Percentiles rank a stretch among this genome's conserved stretches.
Conservation (phyloP, 192 early-diverging fungal species). For the Backusella tuberculispora region DNA sequence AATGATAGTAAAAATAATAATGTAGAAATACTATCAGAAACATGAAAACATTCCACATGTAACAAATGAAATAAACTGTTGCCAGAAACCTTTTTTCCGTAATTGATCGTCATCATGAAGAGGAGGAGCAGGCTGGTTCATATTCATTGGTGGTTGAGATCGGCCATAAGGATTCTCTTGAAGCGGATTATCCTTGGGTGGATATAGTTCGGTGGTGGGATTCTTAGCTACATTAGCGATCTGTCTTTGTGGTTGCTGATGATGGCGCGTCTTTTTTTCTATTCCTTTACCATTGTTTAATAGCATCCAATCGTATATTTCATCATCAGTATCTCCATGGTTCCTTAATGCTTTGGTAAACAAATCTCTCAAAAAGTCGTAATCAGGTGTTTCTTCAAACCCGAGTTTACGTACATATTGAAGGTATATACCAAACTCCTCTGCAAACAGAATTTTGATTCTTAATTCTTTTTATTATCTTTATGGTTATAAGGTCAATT, state of each 20-base stretch:
- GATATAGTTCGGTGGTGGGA: neutral
- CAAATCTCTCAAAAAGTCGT: constrained; percentile 85
- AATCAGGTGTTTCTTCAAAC: constrained; percentile 96
- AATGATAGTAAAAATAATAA: too few species aligned
- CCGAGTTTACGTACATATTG: constrained; percentile 87
- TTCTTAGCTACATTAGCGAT: neutral
- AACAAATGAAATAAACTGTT: constrained; percentile 18
- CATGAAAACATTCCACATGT: constrained; percentile 20
- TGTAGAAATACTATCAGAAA: constrained; percentile 21
- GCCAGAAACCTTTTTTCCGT: constrained; percentile 28
- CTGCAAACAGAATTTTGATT: constrained; percentile 29
- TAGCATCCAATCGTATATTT: constrained; percentile 92
- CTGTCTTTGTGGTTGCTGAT: neutral
- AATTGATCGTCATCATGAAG: constrained; percentile 7
- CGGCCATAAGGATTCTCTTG: constrained; percentile 2
- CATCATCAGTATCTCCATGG: constrained; percentile 80
- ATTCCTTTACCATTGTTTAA: constrained; percentile 59
- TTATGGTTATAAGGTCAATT: neutral
- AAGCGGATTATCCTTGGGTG: too few species aligned
- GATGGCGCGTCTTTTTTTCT: constrained; percentile 26
- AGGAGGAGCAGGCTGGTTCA: neutral
- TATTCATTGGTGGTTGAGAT: neutral
- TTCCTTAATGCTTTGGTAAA: constrained; percentile 79
- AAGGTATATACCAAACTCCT: constrained; percentile 89
- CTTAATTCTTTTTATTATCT: neutral